phyloP scores from a whole-genome alignment of 176 grass and related monocot species.

The Carex myosuroides region DNA sequence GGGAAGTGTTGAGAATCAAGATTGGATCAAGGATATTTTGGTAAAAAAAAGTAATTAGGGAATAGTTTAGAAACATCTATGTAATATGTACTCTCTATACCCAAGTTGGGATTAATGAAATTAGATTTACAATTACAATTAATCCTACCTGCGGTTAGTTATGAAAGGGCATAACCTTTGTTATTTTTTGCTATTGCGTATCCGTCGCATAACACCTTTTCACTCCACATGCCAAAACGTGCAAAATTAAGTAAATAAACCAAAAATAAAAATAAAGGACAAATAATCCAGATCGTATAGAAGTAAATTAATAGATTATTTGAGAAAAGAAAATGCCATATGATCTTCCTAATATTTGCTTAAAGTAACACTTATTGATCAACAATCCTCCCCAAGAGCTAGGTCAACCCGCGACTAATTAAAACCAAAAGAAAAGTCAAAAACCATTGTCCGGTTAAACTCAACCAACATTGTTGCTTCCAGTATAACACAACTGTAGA shows the following conservation, averaged over 20 bases:
- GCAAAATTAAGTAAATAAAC: too few relatives aligned
- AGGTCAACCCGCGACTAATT: not conserved
- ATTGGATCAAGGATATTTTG: too few relatives aligned
- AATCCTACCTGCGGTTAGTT: not conserved
- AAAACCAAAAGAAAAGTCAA: not conserved
- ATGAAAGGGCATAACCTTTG: too few relatives aligned
- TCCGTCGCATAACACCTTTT: too few relatives aligned
- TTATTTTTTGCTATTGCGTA: too few relatives aligned
- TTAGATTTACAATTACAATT: too few relatives aligned
- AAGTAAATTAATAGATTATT: not conserved
- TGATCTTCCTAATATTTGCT: not conserved
- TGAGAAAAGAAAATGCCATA: not conserved
- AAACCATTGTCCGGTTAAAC: not conserved
- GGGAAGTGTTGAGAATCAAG: too few relatives aligned
- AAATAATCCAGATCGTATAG: not conserved
- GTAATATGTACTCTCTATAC: too few relatives aligned
- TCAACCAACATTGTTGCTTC: conserved; percentile 1
- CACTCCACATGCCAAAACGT: too few relatives aligned
- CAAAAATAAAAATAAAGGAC: not conserved
- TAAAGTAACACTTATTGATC: not conserved
- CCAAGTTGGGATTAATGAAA: too few relatives aligned
- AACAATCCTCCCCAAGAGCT: not conserved
- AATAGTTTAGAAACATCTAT: too few relatives aligned
- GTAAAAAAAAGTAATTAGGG: too few relatives aligned
- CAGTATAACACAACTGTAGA: not conserved